Evolutionary conservation across 768 basidiomycete species (phyloP).

Genomic region (Kwoniella newhampshirensis): DNA sequence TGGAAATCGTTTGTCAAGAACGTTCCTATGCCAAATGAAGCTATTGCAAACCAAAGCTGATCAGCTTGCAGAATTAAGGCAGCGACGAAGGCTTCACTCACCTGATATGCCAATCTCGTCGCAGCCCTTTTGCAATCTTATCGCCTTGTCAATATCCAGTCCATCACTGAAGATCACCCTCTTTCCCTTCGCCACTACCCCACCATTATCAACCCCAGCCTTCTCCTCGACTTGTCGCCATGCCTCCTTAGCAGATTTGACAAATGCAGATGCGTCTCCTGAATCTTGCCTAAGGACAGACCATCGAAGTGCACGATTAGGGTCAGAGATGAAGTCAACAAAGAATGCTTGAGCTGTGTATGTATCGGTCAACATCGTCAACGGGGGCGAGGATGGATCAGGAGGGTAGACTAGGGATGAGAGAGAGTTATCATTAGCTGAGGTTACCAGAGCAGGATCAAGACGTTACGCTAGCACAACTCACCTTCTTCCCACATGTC

Average conservation of each 20-base stretch:
- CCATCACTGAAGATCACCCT: constrained; percentile 81
- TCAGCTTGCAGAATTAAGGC: constrained; percentile 30
- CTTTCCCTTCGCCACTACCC: constrained; percentile 59
- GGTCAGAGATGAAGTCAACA: constrained; percentile 58
- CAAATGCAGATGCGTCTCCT: constrained; percentile 83
- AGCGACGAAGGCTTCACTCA: constrained; percentile 22
- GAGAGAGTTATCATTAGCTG: constrained; percentile 6
- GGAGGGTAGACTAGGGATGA: constrained; percentile 52
- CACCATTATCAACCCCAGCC: constrained; percentile 26
- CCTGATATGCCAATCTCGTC: constrained; percentile 68
- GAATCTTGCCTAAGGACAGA: constrained; percentile 86
- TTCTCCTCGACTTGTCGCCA: constrained; percentile 64
- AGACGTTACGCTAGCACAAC: not conserved
- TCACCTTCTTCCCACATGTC: constrained; percentile 80
- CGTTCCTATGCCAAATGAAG: constrained; percentile 91
- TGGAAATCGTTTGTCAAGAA: constrained; percentile 84
- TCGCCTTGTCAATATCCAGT: constrained; percentile 68
- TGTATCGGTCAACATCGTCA: constrained; percentile 89
- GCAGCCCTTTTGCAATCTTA: constrained; percentile 69
- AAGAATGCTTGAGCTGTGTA: constrained; percentile 87
- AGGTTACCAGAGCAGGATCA: not conserved
- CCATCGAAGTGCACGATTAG: constrained; percentile 70
- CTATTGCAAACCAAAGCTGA: constrained; percentile 55
- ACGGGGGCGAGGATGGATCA: constrained; percentile 47
- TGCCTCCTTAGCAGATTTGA: constrained; percentile 67